Evolutionary conservation across 2,329 filamentous ascomycete genomes (phyloP).

Genomic region (Pyricularia pennisetigena): DNA sequence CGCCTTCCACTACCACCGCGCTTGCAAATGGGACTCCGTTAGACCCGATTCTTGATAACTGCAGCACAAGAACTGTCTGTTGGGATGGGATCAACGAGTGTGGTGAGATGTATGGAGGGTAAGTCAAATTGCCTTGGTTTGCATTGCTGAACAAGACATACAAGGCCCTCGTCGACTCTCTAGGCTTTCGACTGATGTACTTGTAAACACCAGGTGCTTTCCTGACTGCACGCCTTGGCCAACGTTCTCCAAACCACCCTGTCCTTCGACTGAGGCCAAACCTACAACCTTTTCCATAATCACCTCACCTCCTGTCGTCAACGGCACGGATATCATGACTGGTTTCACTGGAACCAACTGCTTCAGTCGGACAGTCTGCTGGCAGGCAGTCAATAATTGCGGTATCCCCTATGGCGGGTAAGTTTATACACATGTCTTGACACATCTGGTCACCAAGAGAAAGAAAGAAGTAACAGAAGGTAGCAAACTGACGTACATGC

Average conservation of each 20-base stretch:
- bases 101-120: constrained; percentile 3
- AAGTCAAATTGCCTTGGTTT: background rate
- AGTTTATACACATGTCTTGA: background rate
- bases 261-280: background rate
- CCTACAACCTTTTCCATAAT: background rate
- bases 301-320: background rate
- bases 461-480: background rate
- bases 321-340: background rate
- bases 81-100: constrained; percentile 4
- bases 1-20: constrained; percentile 14
- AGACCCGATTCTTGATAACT: background rate
- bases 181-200: background rate
- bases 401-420: background rate
- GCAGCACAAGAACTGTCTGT: constrained; percentile 12
- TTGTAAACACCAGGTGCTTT: background rate
- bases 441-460: background rate
- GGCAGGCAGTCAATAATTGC: background rate
- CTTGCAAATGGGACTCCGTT: background rate
- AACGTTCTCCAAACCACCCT: background rate
- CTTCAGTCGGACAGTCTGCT: background rate
- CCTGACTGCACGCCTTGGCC: constrained; percentile 5
- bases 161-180: background rate
- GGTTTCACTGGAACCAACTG: background rate
- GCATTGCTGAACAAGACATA: background rate
- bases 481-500: background rate